Evolutionary conservation across 257 asterid genomes (phyloP).

Genomic region (Anisodus tanguticus): DNA sequence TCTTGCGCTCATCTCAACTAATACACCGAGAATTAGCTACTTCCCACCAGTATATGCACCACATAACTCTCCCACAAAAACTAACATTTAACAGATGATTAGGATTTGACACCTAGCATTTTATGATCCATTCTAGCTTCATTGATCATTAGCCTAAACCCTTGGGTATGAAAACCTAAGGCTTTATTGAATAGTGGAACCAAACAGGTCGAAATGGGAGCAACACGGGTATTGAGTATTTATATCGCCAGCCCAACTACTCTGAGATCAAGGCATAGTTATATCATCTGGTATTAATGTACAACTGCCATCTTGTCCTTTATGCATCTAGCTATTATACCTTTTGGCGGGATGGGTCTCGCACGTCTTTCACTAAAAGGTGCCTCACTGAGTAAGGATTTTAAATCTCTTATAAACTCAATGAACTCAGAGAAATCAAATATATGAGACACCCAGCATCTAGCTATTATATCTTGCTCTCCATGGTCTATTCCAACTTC

Average conservation of each 20-base stretch:
- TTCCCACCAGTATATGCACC: neutral
- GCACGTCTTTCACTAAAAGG: no score
- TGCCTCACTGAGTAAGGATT: no score
- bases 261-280: neutral
- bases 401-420: no score
- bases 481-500: no score
- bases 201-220: neutral
- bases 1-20: neutral
- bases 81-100: neutral
- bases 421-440: no score
- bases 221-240: neutral
- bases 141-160: neutral
- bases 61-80: neutral
- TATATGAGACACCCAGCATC: no score
- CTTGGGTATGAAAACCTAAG: neutral
- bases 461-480: no score
- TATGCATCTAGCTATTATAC: no score
- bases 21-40: neutral
- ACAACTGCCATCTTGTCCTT: no score
- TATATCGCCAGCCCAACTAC: neutral
- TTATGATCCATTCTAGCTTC: neutral
- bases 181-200: neutral
- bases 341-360: no score
- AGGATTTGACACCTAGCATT: neutral
- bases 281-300: conserved; percentile 5